phyloP scores from a whole-genome alignment of 345 rosid genomes.

The Syzygium oleosum region DNA sequence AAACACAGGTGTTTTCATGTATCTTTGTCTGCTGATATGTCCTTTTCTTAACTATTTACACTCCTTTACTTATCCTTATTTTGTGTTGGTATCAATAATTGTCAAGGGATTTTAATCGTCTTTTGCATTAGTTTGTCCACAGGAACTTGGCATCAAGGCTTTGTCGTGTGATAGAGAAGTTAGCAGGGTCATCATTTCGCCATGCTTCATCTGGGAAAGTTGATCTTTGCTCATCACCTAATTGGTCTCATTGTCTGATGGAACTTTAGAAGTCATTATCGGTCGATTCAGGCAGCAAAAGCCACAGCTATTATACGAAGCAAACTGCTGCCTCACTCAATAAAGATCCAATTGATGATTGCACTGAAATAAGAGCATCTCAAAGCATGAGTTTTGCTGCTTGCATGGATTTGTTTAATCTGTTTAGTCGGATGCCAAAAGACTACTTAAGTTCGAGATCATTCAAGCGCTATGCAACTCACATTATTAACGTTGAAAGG shows the following conservation, averaged over 20 bases:
- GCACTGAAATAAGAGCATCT: conserved; percentile 12
- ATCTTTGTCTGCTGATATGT: not conserved
- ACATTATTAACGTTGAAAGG: conserved; percentile 72
- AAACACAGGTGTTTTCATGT: not conserved
- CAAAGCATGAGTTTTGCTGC: conserved; percentile 26
- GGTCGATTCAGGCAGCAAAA: not conserved
- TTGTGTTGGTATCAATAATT: not conserved
- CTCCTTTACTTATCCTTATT: not conserved
- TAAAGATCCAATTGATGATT: conserved; percentile 15
- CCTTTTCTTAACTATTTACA: not conserved
- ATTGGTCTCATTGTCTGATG: conserved; percentile 52
- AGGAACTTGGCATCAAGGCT: conserved; percentile 68
- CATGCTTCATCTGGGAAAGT: conserved; percentile 19
- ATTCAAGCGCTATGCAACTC: conserved; percentile 36
- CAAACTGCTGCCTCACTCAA: conserved; percentile 16
- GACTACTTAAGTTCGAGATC: conserved; percentile 50
- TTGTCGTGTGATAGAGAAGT: conserved; percentile 44
- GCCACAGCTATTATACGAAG: not conserved
- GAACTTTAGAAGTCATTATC: conserved; percentile 30
- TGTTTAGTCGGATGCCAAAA: conserved; percentile 75
- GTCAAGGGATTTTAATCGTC: not conserved
- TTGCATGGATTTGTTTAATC: conserved; percentile 53
- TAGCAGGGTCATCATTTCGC: conserved; percentile 20
- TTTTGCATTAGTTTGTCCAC: conserved; percentile 59
- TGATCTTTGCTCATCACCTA: conserved; percentile 31